Evolutionary conservation across 768 basidiomycete genomes (phyloP).

Genomic region (Hygrocybe coccinea): DNA sequence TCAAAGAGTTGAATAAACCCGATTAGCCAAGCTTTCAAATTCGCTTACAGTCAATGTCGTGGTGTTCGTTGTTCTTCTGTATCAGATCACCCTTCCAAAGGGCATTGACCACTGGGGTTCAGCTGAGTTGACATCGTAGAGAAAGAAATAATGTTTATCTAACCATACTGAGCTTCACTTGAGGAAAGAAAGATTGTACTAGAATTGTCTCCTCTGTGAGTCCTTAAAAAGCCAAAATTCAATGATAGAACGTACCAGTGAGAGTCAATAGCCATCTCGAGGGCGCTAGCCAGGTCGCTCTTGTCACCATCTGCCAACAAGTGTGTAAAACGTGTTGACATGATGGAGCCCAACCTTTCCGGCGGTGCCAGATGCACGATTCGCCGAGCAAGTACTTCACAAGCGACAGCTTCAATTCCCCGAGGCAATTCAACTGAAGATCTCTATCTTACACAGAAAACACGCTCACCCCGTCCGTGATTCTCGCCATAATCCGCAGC

Average conservation of each 20-base stretch:
- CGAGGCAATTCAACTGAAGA: slow-evolving; percentile 3
- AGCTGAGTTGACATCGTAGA: not conserved
- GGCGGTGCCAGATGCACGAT: slow-evolving; percentile 66
- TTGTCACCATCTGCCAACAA: slow-evolving; percentile 68
- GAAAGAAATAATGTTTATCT: slow-evolving; percentile 11
- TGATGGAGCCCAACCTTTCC: slow-evolving; percentile 62
- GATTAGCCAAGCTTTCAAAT: not conserved
- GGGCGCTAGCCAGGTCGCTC: slow-evolving; percentile 68
- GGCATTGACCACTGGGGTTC: slow-evolving; percentile 59
- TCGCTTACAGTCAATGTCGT: slow-evolving; percentile 71
- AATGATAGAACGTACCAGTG: slow-evolving; percentile 53
- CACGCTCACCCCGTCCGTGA: slow-evolving; percentile 58
- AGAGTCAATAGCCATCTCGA: slow-evolving; percentile 90
- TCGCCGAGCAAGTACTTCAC: slow-evolving; percentile 77
- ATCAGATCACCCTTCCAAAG: slow-evolving; percentile 83
- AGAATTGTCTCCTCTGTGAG: not conserved
- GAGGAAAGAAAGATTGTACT: slow-evolving; percentile 85
- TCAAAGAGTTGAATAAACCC: not conserved
- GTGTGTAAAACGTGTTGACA: slow-evolving; percentile 76
- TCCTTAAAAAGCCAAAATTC: not conserved
- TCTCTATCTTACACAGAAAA: not conserved
- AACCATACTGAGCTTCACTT: slow-evolving; percentile 77
- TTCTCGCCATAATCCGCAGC: slow-evolving; percentile 88
- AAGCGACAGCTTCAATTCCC: slow-evolving; percentile 61
- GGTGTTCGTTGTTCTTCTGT: slow-evolving; percentile 67